Percentiles rank a stretch among this genome's conserved stretches.
phyloP scores from a whole-genome alignment of 1,284 basidiomycete species.

The Sanghuangporus weigelae region DNA sequence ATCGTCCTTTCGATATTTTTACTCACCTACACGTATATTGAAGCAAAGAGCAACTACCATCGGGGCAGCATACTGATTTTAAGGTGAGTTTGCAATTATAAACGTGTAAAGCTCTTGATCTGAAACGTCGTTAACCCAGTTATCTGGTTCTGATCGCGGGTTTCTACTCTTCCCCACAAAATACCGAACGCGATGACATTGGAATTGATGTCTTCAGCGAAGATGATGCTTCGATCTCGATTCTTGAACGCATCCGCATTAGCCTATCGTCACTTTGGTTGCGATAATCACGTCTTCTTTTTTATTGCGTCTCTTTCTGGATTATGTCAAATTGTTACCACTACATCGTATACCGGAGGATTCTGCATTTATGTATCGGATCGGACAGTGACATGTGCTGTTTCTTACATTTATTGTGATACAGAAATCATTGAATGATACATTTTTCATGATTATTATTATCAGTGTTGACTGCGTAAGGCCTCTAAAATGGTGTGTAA shows the following conservation, averaged over 20 bases:
- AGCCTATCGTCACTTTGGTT: slow-evolving; percentile 4
- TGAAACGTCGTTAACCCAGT: slow-evolving; percentile 27
- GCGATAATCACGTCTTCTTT: neutral
- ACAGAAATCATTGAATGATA: neutral
- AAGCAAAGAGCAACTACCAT: slow-evolving; percentile 96
- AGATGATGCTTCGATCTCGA: neutral
- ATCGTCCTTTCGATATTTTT: slow-evolving; percentile 95
- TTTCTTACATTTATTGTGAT: slow-evolving; percentile 1
- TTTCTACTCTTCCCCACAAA: slow-evolving; percentile 52
- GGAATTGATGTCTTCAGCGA: slow-evolving; percentile 1
- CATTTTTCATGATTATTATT: slow-evolving; percentile 1
- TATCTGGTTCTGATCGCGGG: slow-evolving; percentile 56
- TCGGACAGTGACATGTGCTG: neutral
- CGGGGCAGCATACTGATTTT: slow-evolving; percentile 89
- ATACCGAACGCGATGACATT: slow-evolving; percentile 23
- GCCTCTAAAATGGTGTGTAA: slow-evolving; percentile 51
- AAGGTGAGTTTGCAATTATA: slow-evolving; percentile 46
- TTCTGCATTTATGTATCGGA: neutral
- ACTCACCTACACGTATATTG: slow-evolving; percentile 98
- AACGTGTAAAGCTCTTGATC: neutral
- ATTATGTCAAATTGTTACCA: neutral
- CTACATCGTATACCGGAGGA: neutral
- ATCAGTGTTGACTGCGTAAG: slow-evolving; percentile 58
- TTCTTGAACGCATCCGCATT: neutral
- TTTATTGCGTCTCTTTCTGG: neutral